Conservation (phyloP, 2,329 filamentous ascomycete species). For the Curvularia sp. region DNA sequence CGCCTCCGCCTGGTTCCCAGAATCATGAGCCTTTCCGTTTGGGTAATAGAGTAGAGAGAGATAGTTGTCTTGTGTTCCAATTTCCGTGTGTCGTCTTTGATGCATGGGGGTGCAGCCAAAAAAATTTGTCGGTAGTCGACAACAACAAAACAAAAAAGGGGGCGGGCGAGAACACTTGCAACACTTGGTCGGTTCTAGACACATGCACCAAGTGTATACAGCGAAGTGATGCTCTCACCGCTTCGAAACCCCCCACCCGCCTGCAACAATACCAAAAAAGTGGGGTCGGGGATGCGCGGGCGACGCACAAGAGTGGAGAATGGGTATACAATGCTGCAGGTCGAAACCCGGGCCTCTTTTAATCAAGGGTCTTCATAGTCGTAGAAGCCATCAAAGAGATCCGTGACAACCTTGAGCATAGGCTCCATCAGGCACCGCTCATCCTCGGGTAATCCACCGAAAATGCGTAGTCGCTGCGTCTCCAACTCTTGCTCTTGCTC, state of each 20-base stretch:
- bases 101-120: neutral
- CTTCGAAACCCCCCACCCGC: neutral
- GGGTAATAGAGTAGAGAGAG: conserved; percentile 14
- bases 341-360: conserved; percentile 6
- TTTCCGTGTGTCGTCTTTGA: no score
- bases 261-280: conserved; percentile 12
- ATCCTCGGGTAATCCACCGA: conserved; percentile 53
- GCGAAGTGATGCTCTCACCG: conserved; percentile 6
- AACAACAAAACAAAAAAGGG: conserved; percentile 12
- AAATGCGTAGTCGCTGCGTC: conserved; percentile 51
- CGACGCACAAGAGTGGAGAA: conserved; percentile 15
- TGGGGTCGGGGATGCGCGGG: conserved; percentile 4
- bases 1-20: conserved; percentile 45
- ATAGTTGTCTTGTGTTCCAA: no score
- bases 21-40: conserved; percentile 32
- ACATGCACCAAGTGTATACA: neutral
- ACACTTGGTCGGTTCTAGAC: conserved; percentile 16
- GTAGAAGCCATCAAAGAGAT: conserved; percentile 54
- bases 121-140: conserved; percentile 2
- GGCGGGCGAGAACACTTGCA: neutral
- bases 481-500: conserved; percentile 42
- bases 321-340: conserved; percentile 1
- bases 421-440: conserved; percentile 53
- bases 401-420: conserved; percentile 57
- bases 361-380: conserved; percentile 54